Evolutionary conservation across 306 rosid genomes (phyloP).

Genomic region (Castanopsis chinensis): DNA sequence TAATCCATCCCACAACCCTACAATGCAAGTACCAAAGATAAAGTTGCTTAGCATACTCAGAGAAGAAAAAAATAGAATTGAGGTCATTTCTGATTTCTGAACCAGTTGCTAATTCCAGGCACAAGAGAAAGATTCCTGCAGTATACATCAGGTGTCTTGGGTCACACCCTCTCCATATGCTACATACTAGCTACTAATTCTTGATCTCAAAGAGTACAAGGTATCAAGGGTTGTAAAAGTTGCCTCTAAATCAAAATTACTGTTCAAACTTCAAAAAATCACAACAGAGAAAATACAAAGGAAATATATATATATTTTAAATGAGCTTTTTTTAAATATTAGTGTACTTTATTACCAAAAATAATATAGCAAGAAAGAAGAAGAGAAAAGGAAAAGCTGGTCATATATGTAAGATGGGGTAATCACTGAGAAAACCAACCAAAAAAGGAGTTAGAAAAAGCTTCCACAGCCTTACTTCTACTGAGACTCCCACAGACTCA

Average conservation of each 20-base stretch:
- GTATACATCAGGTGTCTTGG: background rate
- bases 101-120: background rate
- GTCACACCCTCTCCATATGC: background rate
- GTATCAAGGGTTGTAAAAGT: background rate
- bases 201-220: background rate
- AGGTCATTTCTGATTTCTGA: background rate
- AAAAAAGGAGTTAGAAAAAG: constrained; percentile 26
- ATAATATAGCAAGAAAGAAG: constrained; percentile 37
- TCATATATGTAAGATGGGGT: constrained; percentile 15
- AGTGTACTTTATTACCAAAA: constrained; percentile 16
- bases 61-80: background rate
- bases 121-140: background rate
- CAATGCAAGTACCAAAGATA: background rate
- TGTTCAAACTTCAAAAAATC: background rate
- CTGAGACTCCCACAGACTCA: constrained; percentile 25
- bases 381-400: constrained; percentile 44
- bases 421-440: constrained; percentile 11
- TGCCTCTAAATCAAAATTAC: background rate
- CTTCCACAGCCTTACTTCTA: constrained; percentile 26
- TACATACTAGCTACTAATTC: too few relatives aligned
- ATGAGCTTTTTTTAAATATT: too few relatives aligned
- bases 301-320: too few relatives aligned
- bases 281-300: background rate
- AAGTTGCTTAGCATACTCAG: background rate
- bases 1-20: background rate